Evolutionary conservation across 1,284 basidiomycete genomes (phyloP).

Genomic region (Athelia psychrophila): DNA sequence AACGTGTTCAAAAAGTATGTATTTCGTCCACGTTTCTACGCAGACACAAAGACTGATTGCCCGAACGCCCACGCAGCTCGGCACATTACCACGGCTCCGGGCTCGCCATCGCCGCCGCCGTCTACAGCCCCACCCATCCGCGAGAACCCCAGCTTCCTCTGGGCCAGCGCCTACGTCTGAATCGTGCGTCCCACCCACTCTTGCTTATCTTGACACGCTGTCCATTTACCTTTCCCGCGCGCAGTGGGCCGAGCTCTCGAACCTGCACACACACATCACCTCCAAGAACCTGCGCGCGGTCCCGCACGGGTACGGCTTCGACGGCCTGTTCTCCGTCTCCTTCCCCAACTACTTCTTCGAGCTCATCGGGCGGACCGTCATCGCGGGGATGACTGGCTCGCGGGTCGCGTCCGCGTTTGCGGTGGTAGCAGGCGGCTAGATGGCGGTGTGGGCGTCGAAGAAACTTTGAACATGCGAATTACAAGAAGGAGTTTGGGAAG

Average conservation of each 20-base stretch:
- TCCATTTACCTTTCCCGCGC: conserved; percentile 1
- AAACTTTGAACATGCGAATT: conserved; percentile 89
- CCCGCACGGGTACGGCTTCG: conserved; percentile 86
- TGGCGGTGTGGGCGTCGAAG: conserved; percentile 89
- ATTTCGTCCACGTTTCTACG: too few species aligned
- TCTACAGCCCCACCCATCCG: conserved; percentile 79
- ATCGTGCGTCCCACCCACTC: conserved; percentile 49
- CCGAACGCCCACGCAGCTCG: too few species aligned
- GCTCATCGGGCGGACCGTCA: conserved; percentile 70
- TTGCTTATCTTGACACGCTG: conserved; percentile 2
- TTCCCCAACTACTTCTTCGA: conserved; percentile 98
- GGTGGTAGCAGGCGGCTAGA: conserved; percentile 65
- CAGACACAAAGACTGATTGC: too few species aligned
- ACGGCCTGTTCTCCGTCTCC: conserved; percentile 68
- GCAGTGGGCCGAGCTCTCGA: conserved; percentile 87
- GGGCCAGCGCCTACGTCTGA: conserved; percentile 68
- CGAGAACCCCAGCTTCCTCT: conserved; percentile 68
- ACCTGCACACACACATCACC: conserved; percentile 81
- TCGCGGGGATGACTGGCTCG: conserved; percentile 80
- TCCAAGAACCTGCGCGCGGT: conserved; percentile 83
- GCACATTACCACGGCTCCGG: conserved; percentile 88
- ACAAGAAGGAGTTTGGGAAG: conserved; percentile 92
- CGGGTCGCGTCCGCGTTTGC: conserved; percentile 49
- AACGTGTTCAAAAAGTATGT: conserved; percentile 91
- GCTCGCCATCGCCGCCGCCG: conserved; percentile 66